A percentile compares a stretch with the other conserved stretches of the same genome.
These are phyloP conservation scores for Bipolaris oryzae DNA, from an alignment of 2,329 filamentous ascomycete species.

Conservation along the genomic window DNA sequence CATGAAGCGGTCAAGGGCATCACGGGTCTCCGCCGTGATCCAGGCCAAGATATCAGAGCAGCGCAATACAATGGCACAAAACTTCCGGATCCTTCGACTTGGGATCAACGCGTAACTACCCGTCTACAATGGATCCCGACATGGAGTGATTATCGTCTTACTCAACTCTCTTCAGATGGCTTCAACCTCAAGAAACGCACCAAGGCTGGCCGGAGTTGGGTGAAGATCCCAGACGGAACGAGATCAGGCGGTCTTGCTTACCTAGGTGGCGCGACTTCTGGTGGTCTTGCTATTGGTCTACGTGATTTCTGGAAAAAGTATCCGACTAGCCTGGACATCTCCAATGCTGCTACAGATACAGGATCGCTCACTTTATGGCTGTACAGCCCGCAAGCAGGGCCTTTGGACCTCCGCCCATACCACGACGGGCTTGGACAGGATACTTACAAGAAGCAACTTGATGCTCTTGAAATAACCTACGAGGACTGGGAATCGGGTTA, in stretches of 20 bases:
- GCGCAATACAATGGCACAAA: slow-evolving; percentile 58
- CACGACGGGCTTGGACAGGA: slow-evolving; percentile 64
- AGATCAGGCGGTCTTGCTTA: slow-evolving; percentile 64
- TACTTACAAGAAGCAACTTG: slow-evolving; percentile 63
- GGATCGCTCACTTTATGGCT: slow-evolving; percentile 66
- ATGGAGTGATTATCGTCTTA: slow-evolving; percentile 64
- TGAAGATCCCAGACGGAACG: slow-evolving; percentile 63
- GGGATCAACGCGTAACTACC: slow-evolving; percentile 55
- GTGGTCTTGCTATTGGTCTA: slow-evolving; percentile 65
- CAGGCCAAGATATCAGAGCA: slow-evolving; percentile 55
- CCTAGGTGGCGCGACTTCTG: slow-evolving; percentile 61
- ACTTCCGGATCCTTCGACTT: slow-evolving; percentile 52
- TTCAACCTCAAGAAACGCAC: slow-evolving; percentile 67
- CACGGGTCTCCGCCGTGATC: slow-evolving; percentile 64
- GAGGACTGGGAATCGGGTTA: slow-evolving; percentile 65
- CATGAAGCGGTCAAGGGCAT: slow-evolving; percentile 65
- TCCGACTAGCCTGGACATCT: slow-evolving; percentile 63
- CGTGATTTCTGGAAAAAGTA: slow-evolving; percentile 69
- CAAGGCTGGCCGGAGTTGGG: slow-evolving; percentile 62
- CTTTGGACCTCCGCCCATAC: slow-evolving; percentile 63
- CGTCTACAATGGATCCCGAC: slow-evolving; percentile 62
- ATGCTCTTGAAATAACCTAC: slow-evolving; percentile 67
- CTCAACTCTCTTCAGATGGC: slow-evolving; percentile 64
- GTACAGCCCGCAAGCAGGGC: slow-evolving; percentile 62
- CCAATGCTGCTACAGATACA: slow-evolving; percentile 56